Evolutionary conservation across 352 stramenopile genomes (phyloP).

Genomic region (Elongisporangium senticosum): DNA sequence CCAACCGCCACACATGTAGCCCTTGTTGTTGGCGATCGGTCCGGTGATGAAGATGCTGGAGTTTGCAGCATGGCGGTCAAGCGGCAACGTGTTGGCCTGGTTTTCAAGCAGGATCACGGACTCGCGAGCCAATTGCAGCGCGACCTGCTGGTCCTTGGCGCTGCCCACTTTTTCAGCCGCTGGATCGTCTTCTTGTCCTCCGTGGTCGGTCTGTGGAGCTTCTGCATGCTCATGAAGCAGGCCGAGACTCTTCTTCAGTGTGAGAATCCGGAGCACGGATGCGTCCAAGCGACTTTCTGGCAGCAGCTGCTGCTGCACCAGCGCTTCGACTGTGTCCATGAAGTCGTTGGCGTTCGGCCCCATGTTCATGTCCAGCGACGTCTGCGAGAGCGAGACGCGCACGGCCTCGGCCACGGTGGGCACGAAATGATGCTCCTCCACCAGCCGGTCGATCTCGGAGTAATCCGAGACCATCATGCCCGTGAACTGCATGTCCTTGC

Average conservation of each 20-base stretch:
- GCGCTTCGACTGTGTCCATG: slow-evolving; percentile 37
- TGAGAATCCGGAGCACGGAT: slow-evolving; percentile 59
- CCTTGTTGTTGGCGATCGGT: slow-evolving; percentile 58
- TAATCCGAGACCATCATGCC: slow-evolving; percentile 92
- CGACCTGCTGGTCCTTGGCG: slow-evolving; percentile 39
- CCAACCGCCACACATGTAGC: slow-evolving; percentile 66
- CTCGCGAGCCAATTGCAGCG: slow-evolving; percentile 63
- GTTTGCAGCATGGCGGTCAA: slow-evolving; percentile 11
- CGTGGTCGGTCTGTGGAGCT: background rate
- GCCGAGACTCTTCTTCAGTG: slow-evolving; percentile 44
- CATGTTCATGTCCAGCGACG: slow-evolving; percentile 93
- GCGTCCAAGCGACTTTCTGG: slow-evolving; percentile 47
- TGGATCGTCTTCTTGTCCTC: slow-evolving; percentile 7
- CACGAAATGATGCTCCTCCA: slow-evolving; percentile 78
- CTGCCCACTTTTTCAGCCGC: slow-evolving; percentile 30
- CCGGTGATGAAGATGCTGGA: slow-evolving; percentile 57
- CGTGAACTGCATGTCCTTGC: slow-evolving; percentile 83
- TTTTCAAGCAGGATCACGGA: slow-evolving; percentile 83
- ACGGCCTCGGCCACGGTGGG: slow-evolving; percentile 56
- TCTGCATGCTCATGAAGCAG: slow-evolving; percentile 22
- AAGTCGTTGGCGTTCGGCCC: slow-evolving; percentile 49
- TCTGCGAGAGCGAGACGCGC: slow-evolving; percentile 64
- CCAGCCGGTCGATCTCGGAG: slow-evolving; percentile 86
- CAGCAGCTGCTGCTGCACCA: slow-evolving; percentile 39
- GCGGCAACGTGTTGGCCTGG: slow-evolving; percentile 29